phyloP scores from a whole-genome alignment of 164 flowering plant genomes.

The Magnolia kwangsiensis region DNA sequence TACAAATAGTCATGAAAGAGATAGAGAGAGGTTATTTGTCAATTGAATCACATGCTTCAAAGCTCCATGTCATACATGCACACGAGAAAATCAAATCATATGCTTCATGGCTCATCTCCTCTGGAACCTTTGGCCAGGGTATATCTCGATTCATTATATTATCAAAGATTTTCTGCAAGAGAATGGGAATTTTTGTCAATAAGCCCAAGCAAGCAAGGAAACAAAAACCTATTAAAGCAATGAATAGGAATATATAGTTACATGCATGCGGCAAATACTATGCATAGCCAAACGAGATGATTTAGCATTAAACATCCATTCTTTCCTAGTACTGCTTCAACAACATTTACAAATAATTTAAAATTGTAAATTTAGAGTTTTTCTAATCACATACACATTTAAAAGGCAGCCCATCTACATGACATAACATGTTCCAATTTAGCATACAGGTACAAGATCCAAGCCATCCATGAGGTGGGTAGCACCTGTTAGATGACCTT shows the following conservation, averaged over 20 bases:
- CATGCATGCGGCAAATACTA: too few relatives aligned
- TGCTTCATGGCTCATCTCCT: constrained; percentile 87
- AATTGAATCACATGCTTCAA: constrained; percentile 79
- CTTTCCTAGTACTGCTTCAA: too few relatives aligned
- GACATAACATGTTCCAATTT: too few relatives aligned
- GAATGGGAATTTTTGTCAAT: constrained; percentile 4
- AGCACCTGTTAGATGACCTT: not conserved
- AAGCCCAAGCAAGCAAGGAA: not conserved
- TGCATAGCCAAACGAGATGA: too few relatives aligned
- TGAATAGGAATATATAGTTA: not conserved
- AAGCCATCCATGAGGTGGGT: not conserved
- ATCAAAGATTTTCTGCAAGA: constrained; percentile 86
- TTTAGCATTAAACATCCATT: too few relatives aligned
- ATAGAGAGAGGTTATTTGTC: constrained; percentile 56
- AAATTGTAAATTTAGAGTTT: too few relatives aligned
- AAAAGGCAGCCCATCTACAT: not conserved
- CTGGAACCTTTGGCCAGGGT: constrained; percentile 92
- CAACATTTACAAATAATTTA: too few relatives aligned
- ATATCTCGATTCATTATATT: constrained; percentile 92
- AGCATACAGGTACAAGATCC: not conserved
- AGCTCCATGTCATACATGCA: constrained; percentile 25
- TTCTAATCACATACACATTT: too few relatives aligned
- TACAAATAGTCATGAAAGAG: too few relatives aligned
- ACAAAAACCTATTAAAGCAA: not conserved
- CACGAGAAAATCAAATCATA: constrained; percentile 50